A percentile compares a stretch with the other conserved stretches of the same genome.
phyloP scores from a whole-genome alignment of 1,284 basidiomycete genomes.

The Malassezia equina region DNA sequence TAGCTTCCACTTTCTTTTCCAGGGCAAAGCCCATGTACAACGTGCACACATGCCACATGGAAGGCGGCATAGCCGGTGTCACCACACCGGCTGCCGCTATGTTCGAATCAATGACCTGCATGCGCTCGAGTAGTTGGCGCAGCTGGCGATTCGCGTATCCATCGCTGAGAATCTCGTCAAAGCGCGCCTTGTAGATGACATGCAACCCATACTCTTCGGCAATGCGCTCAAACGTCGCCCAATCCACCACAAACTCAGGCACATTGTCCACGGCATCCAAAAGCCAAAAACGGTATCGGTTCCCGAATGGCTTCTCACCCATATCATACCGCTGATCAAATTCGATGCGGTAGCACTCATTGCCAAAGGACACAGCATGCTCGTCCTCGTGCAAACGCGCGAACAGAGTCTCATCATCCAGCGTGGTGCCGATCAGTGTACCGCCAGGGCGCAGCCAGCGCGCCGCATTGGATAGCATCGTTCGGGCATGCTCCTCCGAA shows the following conservation, averaged over 20 bases:
- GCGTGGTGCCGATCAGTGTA: slow-evolving; percentile 84
- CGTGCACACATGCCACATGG: slow-evolving; percentile 40
- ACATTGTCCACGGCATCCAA: slow-evolving; percentile 83
- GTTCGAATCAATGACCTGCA: slow-evolving; percentile 24
- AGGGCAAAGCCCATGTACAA: slow-evolving; percentile 39
- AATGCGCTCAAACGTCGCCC: slow-evolving; percentile 77
- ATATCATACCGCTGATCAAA: slow-evolving; percentile 57
- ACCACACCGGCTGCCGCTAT: slow-evolving; percentile 11
- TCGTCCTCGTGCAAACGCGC: slow-evolving; percentile 51
- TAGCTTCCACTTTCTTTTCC: slow-evolving; percentile 22
- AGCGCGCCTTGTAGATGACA: slow-evolving; percentile 70
- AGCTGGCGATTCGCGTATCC: slow-evolving; percentile 17
- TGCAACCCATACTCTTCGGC: slow-evolving; percentile 71
- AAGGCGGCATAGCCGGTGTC: slow-evolving; percentile 24
- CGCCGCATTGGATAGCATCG: slow-evolving; percentile 86
- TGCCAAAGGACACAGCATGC: slow-evolving; percentile 68
- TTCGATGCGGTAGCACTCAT: slow-evolving; percentile 74
- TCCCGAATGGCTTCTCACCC: slow-evolving; percentile 59
- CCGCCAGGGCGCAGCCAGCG: slow-evolving; percentile 71
- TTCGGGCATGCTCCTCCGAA: slow-evolving; percentile 67
- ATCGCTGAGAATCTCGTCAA: slow-evolving; percentile 50
- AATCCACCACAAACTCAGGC: slow-evolving; percentile 89
- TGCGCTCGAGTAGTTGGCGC: slow-evolving; percentile 26
- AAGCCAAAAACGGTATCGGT: slow-evolving; percentile 86
- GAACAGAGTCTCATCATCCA: slow-evolving; percentile 64